These are phyloP conservation scores for Alternaria gaisen DNA, from an alignment of 2,329 filamentous ascomycete species.

Conservation along the genomic window DNA sequence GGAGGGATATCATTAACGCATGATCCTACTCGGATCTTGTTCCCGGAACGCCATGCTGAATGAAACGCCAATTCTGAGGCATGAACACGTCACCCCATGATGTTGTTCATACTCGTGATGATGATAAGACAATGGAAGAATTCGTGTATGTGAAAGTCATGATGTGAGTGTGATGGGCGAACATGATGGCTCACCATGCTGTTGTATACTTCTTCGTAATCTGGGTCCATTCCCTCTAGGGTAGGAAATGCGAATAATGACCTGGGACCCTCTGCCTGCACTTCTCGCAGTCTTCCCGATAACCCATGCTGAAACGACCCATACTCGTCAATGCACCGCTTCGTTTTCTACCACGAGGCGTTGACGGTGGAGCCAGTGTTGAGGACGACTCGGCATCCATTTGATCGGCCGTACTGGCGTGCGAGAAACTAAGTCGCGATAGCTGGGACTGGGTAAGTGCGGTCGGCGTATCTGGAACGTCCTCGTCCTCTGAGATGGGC, in stretches of 20 bases:
- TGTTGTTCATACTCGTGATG: background rate
- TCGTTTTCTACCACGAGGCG: constrained; percentile 47
- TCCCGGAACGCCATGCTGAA: constrained; percentile 1
- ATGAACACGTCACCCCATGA: background rate
- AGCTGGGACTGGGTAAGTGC: constrained; percentile 50
- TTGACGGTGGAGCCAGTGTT: constrained; percentile 26
- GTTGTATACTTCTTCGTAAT: background rate
- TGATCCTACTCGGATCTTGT: background rate
- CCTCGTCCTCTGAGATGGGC: constrained; percentile 53
- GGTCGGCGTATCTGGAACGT: constrained; percentile 48
- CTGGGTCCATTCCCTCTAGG: constrained; percentile 12
- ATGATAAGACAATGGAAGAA: background rate
- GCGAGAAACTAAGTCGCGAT: constrained; percentile 48
- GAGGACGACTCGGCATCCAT: constrained; percentile 40
- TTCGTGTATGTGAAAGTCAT: background rate
- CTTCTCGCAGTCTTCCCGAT: constrained; percentile 60
- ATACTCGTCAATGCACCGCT: constrained; percentile 51
- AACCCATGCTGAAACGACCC: constrained; percentile 58
- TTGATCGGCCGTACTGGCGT: constrained; percentile 33
- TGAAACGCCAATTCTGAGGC: constrained; percentile 2
- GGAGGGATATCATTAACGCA: constrained; percentile 4
- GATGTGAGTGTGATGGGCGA: background rate
- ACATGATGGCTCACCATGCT: background rate
- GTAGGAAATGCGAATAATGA: constrained; percentile 60
- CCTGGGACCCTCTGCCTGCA: constrained; percentile 58